Evolutionary conservation across 108 stramenopile species (phyloP).

Genomic region (Cylindrotheca closterium): DNA sequence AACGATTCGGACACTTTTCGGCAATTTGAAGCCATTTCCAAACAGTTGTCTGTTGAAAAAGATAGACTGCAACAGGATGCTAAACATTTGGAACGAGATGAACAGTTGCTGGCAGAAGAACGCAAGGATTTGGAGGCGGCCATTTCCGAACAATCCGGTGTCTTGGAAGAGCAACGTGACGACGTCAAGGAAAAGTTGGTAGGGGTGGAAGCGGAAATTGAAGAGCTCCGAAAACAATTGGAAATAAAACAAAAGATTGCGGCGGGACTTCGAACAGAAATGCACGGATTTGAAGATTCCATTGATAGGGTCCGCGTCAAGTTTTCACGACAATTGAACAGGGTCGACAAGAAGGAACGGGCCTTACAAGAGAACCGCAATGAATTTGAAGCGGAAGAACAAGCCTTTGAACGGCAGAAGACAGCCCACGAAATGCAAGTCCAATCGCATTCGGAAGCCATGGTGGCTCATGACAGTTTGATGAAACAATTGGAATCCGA

Average conservation of each 20-base stretch:
- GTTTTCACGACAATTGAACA: constrained; percentile 69
- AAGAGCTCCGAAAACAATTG: constrained; percentile 60
- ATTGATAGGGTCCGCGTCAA: constrained; percentile 68
- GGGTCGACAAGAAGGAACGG: constrained; percentile 77
- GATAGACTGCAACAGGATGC: constrained; percentile 72
- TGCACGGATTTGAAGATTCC: constrained; percentile 59
- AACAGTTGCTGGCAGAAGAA: constrained; percentile 67
- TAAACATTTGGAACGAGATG: constrained; percentile 84
- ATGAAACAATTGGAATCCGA: constrained; percentile 55
- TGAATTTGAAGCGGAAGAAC: constrained; percentile 76
- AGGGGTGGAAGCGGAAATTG: constrained; percentile 63
- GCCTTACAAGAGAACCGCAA: constrained; percentile 65
- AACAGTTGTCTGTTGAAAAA: constrained; percentile 66
- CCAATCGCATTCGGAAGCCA: constrained; percentile 66
- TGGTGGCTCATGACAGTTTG: constrained; percentile 59
- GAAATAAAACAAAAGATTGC: constrained; percentile 55
- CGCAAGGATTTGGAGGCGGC: constrained; percentile 70
- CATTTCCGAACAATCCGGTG: constrained; percentile 74
- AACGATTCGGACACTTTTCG: constrained; percentile 44
- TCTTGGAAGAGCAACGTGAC: constrained; percentile 57
- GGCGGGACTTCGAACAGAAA: constrained; percentile 51
- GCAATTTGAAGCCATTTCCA: constrained; percentile 64
- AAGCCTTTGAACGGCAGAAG: constrained; percentile 54
- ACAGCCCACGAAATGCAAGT: constrained; percentile 66
- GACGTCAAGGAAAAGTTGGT: constrained; percentile 57